Evolutionary conservation across 1,284 basidiomycete genomes (phyloP), one percentile per base, ranked within the genome.

Genomic region (Acaromyces ingoldii): DNA sequence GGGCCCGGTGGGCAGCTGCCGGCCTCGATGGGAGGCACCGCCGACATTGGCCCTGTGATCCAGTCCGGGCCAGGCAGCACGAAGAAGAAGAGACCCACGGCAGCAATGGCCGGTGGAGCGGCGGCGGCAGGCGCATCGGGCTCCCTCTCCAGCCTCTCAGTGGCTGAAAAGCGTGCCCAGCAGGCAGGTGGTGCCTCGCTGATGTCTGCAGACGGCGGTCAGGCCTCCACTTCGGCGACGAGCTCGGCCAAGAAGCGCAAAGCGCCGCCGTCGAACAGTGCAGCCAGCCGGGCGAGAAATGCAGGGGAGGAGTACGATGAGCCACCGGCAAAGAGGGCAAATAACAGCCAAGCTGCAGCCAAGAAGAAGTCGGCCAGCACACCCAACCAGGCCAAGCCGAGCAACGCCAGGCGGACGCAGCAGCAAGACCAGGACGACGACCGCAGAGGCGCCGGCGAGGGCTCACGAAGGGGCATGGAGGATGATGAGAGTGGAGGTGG

Each of bases 221-320:
- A n/a, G n/a, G n/a, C n/a, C n/a, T n/a, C n/a, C n/a, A n/a, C 47
- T 13, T 21, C 21, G 11, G 38, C 40, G 4, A 28, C 7, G 11
- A 21, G 39, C n/a, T 39, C 39, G 1, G 25, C 36, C 1, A 51
- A 51, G 39, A 51, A 51, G 19, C 31, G 49, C 24, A 51, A 51
- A 29, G 33, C 46, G 41, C 50, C 56, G 47, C 59, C 59, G 57
- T 59, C 59, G 38, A 59, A 57, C 37, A 49, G 43, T 2, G 60
- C 59, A 19, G 28, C 28, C 41, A 31, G 28, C 30, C 49, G 48
- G 19, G 45, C 55, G 9, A 33, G n/a, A n/a, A n/a, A n/a, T 33
- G 31, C 10, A 9, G 31, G 31, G n/a, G n/a, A n/a, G n/a, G n/a
- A n/a, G n/a, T n/a, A n/a, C n/a, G n/a, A n/a, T n/a, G n/a, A n/a